phyloP scores from a whole-genome alignment of 257 asterid genomes.

The Mentha longifolia region DNA sequence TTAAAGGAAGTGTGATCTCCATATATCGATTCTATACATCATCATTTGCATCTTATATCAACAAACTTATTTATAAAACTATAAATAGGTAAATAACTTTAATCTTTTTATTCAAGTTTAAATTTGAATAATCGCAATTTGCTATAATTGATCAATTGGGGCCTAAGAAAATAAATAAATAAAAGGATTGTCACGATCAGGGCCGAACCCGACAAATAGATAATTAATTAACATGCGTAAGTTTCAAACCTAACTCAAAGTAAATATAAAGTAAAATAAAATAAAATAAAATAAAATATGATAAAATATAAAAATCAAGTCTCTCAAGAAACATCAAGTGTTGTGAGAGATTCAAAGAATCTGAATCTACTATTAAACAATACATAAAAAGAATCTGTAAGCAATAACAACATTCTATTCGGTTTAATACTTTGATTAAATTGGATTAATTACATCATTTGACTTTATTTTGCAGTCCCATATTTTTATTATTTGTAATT shows the following conservation, averaged over 20 bases:
- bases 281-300: too few relatives aligned
- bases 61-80: too few relatives aligned
- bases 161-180: not conserved
- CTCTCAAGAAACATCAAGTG: not conserved
- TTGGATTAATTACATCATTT: too few relatives aligned
- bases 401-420: not conserved
- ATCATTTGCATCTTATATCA: not conserved
- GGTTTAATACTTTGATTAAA: not conserved
- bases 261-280: not conserved
- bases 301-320: not conserved
- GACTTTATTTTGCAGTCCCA: not conserved
- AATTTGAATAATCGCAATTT: not conserved
- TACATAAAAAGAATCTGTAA: not conserved
- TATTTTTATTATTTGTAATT: not conserved
- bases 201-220: not conserved
- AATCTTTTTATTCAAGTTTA: not conserved
- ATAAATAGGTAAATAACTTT: too few relatives aligned
- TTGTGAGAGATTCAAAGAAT: constrained; percentile 35
- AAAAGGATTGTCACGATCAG: constrained; percentile 10
- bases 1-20: not conserved
- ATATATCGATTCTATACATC: not conserved
- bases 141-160: not conserved
- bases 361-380: constrained; percentile 4
- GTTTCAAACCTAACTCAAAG: constrained; percentile 27
- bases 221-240: constrained; percentile 4